Percentiles rank a stretch among this genome's conserved stretches.
Conservation (phyloP, 2,329 filamentous ascomycete genomes). For the Neofusicoccum umdonicola region DNA sequence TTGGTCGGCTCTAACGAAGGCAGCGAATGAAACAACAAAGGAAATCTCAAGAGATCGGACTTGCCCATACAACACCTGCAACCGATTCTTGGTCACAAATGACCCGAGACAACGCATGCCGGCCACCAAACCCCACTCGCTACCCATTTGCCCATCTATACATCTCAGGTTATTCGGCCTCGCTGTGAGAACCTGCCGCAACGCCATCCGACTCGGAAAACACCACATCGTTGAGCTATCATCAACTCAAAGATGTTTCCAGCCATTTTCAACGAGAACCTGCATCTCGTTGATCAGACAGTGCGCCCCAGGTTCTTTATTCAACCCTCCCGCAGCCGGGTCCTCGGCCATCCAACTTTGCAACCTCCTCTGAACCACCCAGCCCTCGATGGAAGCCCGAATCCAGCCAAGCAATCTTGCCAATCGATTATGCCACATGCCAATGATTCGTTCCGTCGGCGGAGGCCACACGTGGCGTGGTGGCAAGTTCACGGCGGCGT, state of each 20-base stretch:
- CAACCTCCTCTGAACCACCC: background rate
- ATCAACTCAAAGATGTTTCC: constrained; percentile 32
- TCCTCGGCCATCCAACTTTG: constrained; percentile 8
- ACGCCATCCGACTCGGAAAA: no score
- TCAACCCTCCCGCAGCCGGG: constrained; percentile 12
- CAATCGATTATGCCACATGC: constrained; percentile 25
- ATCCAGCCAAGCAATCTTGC: background rate
- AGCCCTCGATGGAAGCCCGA: background rate
- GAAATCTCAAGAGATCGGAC: no score
- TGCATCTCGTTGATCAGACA: constrained; percentile 42
- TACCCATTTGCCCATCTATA: no score
- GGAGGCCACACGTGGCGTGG: constrained; percentile 17
- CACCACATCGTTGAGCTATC: no score
- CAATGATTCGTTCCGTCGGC: constrained; percentile 14
- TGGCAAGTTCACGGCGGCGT: constrained; percentile 23
- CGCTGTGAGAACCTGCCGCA: no score
- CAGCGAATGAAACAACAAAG: no score
- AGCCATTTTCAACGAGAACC: constrained; percentile 33
- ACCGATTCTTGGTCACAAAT: no score
- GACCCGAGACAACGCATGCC: no score
- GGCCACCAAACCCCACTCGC: no score
- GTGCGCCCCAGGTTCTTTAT: constrained; percentile 27
- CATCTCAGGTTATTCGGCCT: no score
- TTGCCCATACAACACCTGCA: no score
- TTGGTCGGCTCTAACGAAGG: no score